Percentiles rank a stretch among this genome's conserved stretches.
Evolutionary conservation across 208 protist species (phyloP).

Genomic region (Trypanosoma boissoni): DNA sequence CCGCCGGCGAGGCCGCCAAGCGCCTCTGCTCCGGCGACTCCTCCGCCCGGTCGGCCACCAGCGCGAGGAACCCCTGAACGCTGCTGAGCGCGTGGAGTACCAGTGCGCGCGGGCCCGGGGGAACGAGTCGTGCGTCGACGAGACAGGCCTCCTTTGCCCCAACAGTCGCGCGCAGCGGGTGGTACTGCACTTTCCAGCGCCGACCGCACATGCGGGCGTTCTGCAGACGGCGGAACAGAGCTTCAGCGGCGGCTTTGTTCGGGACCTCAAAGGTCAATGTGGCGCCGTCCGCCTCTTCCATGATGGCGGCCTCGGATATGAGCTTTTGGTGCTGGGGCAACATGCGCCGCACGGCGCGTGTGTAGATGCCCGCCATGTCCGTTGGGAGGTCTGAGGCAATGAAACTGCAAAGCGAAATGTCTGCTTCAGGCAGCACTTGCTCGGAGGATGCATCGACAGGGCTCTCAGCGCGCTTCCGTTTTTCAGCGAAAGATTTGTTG

Average conservation of each 20-base stretch:
- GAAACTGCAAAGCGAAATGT: constrained; percentile 62
- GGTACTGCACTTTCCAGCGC: constrained; percentile 76
- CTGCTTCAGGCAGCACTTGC: constrained; percentile 18
- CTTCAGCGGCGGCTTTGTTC: constrained; percentile 47
- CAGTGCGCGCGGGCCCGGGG: constrained; percentile 37
- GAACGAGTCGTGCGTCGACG: constrained; percentile 59
- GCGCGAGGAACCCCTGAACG: constrained; percentile 65
- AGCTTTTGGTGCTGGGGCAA: constrained; percentile 25
- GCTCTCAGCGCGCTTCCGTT: neutral
- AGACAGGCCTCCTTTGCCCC: constrained; percentile 57
- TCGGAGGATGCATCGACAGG: neutral
- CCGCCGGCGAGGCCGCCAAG: too few relatives aligned
- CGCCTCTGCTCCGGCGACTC: neutral
- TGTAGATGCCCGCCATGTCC: constrained; percentile 65
- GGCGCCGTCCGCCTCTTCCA: constrained; percentile 72
- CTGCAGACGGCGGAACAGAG: constrained; percentile 61
- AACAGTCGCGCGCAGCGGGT: constrained; percentile 32
- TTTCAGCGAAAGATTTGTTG: too few relatives aligned
- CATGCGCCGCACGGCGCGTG: constrained; percentile 51
- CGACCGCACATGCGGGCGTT: constrained; percentile 64
- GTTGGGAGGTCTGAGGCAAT: constrained; percentile 59
- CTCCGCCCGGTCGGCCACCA: constrained; percentile 33
- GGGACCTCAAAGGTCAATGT: constrained; percentile 67
- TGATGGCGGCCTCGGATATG: constrained; percentile 36
- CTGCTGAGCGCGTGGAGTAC: constrained; percentile 55